These are phyloP conservation scores for Smithsoniella earleae DNA, from an alignment of 163 green algal genomes.

Conservation along the genomic window DNA sequence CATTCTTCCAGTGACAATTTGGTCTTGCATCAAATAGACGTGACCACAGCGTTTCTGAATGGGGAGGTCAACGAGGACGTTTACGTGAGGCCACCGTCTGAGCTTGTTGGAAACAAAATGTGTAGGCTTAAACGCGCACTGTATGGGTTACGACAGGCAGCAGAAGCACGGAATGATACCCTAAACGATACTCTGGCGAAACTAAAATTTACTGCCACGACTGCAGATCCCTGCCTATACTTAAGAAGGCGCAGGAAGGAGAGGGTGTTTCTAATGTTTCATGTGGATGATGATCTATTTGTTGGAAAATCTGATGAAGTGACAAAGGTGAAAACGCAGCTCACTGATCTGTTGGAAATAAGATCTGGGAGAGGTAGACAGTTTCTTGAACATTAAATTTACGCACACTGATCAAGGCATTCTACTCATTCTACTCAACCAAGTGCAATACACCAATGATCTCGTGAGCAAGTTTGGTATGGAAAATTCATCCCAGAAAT, in stretches of 20 bases:
- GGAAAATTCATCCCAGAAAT: no score
- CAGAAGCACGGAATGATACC: conserved; percentile 36
- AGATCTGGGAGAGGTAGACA: no score
- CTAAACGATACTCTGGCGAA: conserved; percentile 32
- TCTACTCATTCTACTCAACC: no score
- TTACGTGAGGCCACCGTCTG: background rate
- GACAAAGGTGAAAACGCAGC: no score
- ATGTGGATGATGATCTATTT: conserved; percentile 44
- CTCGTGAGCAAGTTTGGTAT: background rate
- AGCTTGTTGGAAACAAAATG: background rate
- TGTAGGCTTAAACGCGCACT: conserved; percentile 39
- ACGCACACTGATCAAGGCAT: no score
- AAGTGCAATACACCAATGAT: no score
- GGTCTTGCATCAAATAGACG: background rate
- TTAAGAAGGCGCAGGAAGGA: background rate
- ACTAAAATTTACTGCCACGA: conserved; percentile 34
- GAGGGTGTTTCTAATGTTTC: conserved; percentile 32
- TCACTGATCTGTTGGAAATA: no score
- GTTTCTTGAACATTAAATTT: no score
- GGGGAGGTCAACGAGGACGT: conserved; percentile 11
- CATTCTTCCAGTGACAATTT: no score
- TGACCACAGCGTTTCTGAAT: background rate
- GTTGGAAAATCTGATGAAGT: background rate
- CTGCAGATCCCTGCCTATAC: conserved; percentile 39
- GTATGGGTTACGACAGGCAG: conserved; percentile 45